Conservation (phyloP, 768 basidiomycete species). For the Strobilomyces confusus region DNA sequence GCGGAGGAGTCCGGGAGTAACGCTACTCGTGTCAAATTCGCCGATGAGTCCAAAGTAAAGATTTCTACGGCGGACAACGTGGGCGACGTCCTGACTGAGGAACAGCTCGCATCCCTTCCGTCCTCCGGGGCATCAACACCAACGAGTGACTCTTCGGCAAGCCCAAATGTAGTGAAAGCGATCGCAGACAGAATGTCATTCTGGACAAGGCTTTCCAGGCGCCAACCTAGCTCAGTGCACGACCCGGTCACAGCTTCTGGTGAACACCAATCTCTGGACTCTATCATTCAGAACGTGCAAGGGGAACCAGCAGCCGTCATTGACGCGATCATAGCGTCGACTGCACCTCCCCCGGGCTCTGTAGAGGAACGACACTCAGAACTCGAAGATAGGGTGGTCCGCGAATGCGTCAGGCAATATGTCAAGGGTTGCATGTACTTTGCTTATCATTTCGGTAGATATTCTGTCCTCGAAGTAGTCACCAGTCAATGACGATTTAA, state of each 20-base stretch:
- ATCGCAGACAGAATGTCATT: slow-evolving; percentile 68
- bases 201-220: slow-evolving; percentile 62
- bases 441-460: slow-evolving; percentile 76
- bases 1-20: slow-evolving; percentile 5
- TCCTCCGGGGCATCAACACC: slow-evolving; percentile 55
- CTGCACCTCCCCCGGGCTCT: slow-evolving; percentile 59
- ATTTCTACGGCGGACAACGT: slow-evolving; percentile 29
- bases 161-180: slow-evolving; percentile 56
- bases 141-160: slow-evolving; percentile 39
- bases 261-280: slow-evolving; percentile 28
- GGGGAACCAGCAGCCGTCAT: slow-evolving; percentile 53
- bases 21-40: slow-evolving; percentile 51
- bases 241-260: slow-evolving; percentile 10
- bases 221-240: slow-evolving; percentile 28
- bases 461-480: neutral
- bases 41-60: slow-evolving; percentile 43
- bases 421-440: slow-evolving; percentile 89
- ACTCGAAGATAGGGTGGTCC: slow-evolving; percentile 78
- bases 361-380: slow-evolving; percentile 67
- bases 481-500: neutral
- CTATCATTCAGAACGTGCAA: slow-evolving; percentile 42
- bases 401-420: slow-evolving; percentile 74
- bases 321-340: slow-evolving; percentile 52
- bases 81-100: neutral
- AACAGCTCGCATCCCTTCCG: slow-evolving; percentile 16